Evolutionary conservation across 2,329 filamentous ascomycete genomes (phyloP).

Genomic region (Aspergillus uvarum): DNA sequence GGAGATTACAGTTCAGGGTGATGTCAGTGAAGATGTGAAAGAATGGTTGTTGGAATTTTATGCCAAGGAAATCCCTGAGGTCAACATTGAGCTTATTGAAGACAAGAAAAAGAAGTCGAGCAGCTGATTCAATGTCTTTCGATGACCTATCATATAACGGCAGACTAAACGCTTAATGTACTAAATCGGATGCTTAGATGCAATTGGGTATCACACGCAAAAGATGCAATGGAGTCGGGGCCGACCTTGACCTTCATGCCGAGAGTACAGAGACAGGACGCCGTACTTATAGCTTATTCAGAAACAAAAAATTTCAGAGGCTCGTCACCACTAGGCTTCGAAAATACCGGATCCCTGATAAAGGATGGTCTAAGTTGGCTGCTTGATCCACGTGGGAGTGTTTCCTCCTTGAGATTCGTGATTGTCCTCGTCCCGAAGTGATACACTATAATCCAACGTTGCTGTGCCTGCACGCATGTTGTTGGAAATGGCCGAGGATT

Average conservation of each 20-base stretch:
- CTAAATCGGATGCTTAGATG: constrained; percentile 1
- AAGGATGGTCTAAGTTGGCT: background rate
- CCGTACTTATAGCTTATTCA: constrained; percentile 32
- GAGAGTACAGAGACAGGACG: background rate
- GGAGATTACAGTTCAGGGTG: constrained; percentile 96
- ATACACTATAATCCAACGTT: background rate
- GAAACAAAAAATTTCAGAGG: constrained; percentile 20
- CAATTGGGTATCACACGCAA: constrained; percentile 25
- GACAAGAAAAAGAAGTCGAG: constrained; percentile 88
- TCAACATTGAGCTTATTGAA: constrained; percentile 92
- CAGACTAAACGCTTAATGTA: constrained; percentile 8
- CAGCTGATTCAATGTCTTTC: constrained; percentile 5
- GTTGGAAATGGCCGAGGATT: constrained; percentile 1
- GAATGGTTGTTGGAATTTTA: constrained; percentile 90
- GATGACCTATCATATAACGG: constrained; percentile 10
- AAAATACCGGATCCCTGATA: background rate
- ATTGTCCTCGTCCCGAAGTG: background rate
- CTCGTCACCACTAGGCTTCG: constrained; percentile 21
- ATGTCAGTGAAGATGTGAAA: constrained; percentile 90
- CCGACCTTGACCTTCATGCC: constrained; percentile 6
- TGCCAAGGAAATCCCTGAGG: constrained; percentile 78
- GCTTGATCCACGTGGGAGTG: constrained; percentile 2
- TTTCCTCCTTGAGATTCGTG: background rate
- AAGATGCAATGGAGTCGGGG: constrained; percentile 11
- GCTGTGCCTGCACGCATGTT: background rate